Evolutionary conservation across 345 rosid species (phyloP).

Genomic region (Syzygium grande): DNA sequence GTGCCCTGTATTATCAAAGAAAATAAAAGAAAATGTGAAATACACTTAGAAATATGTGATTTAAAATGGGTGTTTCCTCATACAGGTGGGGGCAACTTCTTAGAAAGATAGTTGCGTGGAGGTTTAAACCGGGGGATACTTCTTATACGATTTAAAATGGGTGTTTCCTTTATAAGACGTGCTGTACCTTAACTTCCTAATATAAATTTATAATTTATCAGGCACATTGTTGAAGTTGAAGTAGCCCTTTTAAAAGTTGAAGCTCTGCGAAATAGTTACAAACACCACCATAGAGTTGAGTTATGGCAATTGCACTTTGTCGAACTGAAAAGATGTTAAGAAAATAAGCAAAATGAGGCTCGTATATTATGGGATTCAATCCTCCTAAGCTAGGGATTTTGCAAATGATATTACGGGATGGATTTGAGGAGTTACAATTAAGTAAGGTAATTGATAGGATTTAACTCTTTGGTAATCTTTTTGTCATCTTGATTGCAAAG

Average conservation of each 20-base stretch:
- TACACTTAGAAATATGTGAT: neutral
- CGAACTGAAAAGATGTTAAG: neutral
- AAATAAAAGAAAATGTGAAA: neutral
- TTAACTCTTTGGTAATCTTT: neutral
- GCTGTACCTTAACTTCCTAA: neutral
- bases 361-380: neutral
- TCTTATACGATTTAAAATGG: neutral
- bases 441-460: neutral
- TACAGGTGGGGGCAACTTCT: neutral
- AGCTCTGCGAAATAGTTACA: neutral
- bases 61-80: neutral
- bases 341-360: neutral
- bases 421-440: neutral
- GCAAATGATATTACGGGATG: neutral
- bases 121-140: neutral
- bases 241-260: neutral
- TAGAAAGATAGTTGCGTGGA: neutral
- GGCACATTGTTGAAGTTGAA: neutral
- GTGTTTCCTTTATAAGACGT: neutral
- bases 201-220: neutral
- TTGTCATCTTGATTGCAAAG: neutral
- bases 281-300: neutral
- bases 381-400: neutral
- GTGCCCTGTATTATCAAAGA: neutral
- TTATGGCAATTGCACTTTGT: neutral